phyloP scores from a whole-genome alignment of 352 stramenopile species.

The Phytophthora constricta region DNA sequence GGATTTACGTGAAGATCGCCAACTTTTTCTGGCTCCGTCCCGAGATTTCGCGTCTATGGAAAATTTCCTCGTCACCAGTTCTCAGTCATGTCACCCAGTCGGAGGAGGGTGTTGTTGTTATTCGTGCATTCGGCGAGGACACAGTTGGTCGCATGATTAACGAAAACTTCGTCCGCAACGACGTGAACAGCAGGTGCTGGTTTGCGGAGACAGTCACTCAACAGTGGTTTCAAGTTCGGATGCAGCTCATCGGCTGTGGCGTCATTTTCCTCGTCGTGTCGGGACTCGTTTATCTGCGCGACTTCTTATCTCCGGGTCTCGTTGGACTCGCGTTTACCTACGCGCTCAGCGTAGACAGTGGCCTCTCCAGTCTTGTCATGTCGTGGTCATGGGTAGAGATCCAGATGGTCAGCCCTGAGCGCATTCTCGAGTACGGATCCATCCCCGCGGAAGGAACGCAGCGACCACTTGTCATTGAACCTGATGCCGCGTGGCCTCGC shows the following conservation, averaged over 20 bases:
- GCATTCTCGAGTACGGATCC: conserved; percentile 50
- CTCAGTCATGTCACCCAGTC: conserved; percentile 41
- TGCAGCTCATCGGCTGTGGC: conserved; percentile 51
- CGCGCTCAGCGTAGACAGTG: conserved; percentile 83
- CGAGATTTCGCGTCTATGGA: conserved; percentile 47
- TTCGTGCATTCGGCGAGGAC: conserved; percentile 46
- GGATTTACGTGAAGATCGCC: conserved; percentile 72
- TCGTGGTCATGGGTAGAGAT: conserved; percentile 48
- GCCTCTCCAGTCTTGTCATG: conserved; percentile 55
- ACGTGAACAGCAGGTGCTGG: conserved; percentile 36
- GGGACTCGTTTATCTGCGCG: conserved; percentile 45
- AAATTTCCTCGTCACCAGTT: conserved; percentile 46
- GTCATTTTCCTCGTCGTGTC: conserved; percentile 47
- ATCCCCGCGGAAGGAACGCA: conserved; percentile 33
- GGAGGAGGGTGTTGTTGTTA: conserved; percentile 41
- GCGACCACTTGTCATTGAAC: conserved; percentile 31
- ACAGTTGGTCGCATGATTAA: conserved; percentile 28
- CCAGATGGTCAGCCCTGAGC: conserved; percentile 51
- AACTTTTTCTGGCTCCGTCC: conserved; percentile 48
- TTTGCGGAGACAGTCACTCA: conserved; percentile 35
- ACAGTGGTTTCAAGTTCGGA: conserved; percentile 58
- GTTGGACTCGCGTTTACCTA: conserved; percentile 89
- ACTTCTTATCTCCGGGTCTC: conserved; percentile 60
- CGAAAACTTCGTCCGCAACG: conserved; percentile 38
- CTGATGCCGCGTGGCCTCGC: conserved; percentile 60